These are phyloP conservation scores for Daucus carota DNA, from an alignment of 129 eudicot genomes.

Conservation along the genomic window DH1_v3.0 NC_030384.2:43029001-43029500, in stretches of 20 bases:
- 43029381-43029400: background rate
- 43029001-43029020: slow-evolving; percentile 43
- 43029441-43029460: slow-evolving; percentile 61
- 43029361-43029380: background rate
- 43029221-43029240: slow-evolving; percentile 51
- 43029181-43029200: slow-evolving; percentile 26
- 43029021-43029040: slow-evolving; percentile 43
- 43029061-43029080: slow-evolving; percentile 25
- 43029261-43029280: slow-evolving; percentile 61
- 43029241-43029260: slow-evolving; percentile 55
- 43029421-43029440: slow-evolving; percentile 62
- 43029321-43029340: slow-evolving; percentile 75
- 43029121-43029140: slow-evolving; percentile 34
- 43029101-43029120: slow-evolving; percentile 40
- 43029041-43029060: slow-evolving; percentile 28
- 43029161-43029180: slow-evolving; percentile 25
- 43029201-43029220: slow-evolving; percentile 72
- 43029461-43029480: slow-evolving; percentile 48
- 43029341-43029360: slow-evolving; percentile 56
- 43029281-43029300: slow-evolving; percentile 61
- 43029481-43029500: slow-evolving; percentile 44
- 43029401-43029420: background rate
- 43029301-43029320: slow-evolving; percentile 74
- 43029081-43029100: slow-evolving; percentile 34
- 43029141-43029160: slow-evolving; percentile 20